Conservation (phyloP, 2,329 filamentous ascomycete species). For the Fusarium sp. region DNA sequence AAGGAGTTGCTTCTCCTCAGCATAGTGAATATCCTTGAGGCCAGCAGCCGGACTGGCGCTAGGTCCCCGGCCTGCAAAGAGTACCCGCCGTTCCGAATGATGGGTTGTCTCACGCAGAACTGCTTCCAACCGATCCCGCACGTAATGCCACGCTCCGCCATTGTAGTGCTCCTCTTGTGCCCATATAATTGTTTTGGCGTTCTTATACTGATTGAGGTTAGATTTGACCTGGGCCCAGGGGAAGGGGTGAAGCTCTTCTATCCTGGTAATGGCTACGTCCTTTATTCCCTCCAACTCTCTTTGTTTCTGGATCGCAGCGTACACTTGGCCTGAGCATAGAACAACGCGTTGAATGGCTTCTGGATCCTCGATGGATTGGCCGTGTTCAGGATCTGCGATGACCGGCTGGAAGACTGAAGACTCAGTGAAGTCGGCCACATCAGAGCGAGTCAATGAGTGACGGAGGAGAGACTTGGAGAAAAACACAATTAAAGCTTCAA, state of each 20-base stretch:
- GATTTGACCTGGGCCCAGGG: slow-evolving; percentile 41
- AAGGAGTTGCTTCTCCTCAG: too few relatives aligned
- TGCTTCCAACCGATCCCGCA: slow-evolving; percentile 41
- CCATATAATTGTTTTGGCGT: slow-evolving; percentile 42
- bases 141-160: slow-evolving; percentile 45
- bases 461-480: slow-evolving; percentile 97
- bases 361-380: slow-evolving; percentile 76
- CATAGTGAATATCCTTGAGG: too few relatives aligned
- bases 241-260: slow-evolving; percentile 45
- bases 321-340: slow-evolving; percentile 94
- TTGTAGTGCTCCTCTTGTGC: slow-evolving; percentile 47
- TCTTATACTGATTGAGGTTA: slow-evolving; percentile 40
- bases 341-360: slow-evolving; percentile 93
- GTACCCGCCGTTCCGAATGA: too few relatives aligned
- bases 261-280: neutral
- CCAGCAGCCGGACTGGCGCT: too few relatives aligned
- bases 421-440: slow-evolving; percentile 88
- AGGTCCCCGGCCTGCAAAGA: too few relatives aligned
- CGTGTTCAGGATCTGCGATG: slow-evolving; percentile 87
- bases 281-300: neutral
- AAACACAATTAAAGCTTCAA: slow-evolving; percentile 88
- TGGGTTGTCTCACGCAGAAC: slow-evolving; percentile 1
- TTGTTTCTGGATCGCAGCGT: slow-evolving; percentile 60
- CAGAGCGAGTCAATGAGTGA: slow-evolving; percentile 88
- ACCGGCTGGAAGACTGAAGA: slow-evolving; percentile 94